Evolutionary conservation across 306 rosid genomes (phyloP), one percentile per base, ranked within the genome.

Genomic region (Cicer chorassanicum): DNA sequence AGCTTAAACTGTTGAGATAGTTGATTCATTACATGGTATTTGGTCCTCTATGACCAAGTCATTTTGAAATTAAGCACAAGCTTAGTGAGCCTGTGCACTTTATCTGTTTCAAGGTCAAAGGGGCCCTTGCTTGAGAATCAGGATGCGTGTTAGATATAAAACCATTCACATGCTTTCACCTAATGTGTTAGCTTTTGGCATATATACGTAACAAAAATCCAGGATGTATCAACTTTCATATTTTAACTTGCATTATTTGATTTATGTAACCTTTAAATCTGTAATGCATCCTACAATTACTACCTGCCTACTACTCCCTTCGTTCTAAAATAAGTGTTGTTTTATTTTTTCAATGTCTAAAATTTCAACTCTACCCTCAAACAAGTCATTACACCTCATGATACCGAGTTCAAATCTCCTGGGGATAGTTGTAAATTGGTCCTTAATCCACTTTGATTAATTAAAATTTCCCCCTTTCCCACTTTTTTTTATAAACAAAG

Each of bases 151-250:
- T 74, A 21, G 42, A 9, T 54, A 54, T 29, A 6, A 41, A 66
- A 38, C n/a, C 14, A 50, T 63, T 38, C 24, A 19, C 3, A 14
- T 75, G 36, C 45, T 44, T 50, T 65, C 66, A 65, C 14, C 53
- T 14, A 43, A 6, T 29, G 15, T 38, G 49, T 65, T 24, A 40
- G 21, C 57, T 76, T 42, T 74, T 65, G 62, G 9, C 19, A 65
- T 53, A 64, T 76, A 50, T 45, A 65, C 40, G 65, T 24, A 24
- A 50, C 34, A n/a, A 24, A n/a, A 19, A 74, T 7, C 44, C 16
- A 41, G 24, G 53, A 65, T 65, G 36, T 59, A 18, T 64, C 46
- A 13, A 71, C 38, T 75, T 71, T 71, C 42, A 3, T 24, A 19
- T 68, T 69, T 18, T 63, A 38, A 71, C 39, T 24, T 24, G 34